phyloP scores from a whole-genome alignment of 2,329 filamentous ascomycete species.

The Alternaria arbusti region DNA sequence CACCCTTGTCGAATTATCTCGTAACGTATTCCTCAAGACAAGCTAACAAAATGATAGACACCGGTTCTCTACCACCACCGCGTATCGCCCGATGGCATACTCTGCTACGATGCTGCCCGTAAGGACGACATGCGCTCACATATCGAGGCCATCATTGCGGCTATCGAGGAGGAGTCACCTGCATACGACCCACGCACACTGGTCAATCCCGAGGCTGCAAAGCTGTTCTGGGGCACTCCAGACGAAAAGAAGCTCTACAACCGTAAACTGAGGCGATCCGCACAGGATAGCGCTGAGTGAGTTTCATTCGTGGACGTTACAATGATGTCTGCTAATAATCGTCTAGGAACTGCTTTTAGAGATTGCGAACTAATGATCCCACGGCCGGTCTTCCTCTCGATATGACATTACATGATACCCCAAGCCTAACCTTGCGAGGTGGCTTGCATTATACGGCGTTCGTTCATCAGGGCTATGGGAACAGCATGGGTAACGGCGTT shows the following conservation, averaged over 20 bases:
- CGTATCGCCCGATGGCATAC: constrained; percentile 77
- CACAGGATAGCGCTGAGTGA: constrained; percentile 63
- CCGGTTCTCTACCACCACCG: constrained; percentile 82
- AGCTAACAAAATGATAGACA: constrained; percentile 52
- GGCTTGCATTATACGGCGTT: constrained; percentile 37
- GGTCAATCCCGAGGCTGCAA: constrained; percentile 84
- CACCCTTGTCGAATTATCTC: background rate
- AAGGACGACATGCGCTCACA: constrained; percentile 80
- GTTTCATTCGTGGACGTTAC: constrained; percentile 8
- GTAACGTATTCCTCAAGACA: background rate
- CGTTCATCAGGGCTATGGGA: constrained; percentile 18
- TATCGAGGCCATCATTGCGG: constrained; percentile 79
- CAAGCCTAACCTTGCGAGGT: constrained; percentile 16
- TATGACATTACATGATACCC: constrained; percentile 41
- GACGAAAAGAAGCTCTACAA: constrained; percentile 87
- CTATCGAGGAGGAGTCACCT: constrained; percentile 85
- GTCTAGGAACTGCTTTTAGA: constrained; percentile 32
- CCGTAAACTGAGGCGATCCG: constrained; percentile 77
- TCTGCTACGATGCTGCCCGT: constrained; percentile 76
- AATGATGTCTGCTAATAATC: background rate
- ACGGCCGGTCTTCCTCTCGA: constrained; percentile 28
- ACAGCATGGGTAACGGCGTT: constrained; percentile 14
- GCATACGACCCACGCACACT: constrained; percentile 89
- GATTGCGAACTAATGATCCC: constrained; percentile 9
- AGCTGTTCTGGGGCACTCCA: constrained; percentile 81